Percentiles rank a stretch among this genome's conserved stretches.
Evolutionary conservation across 164 flowering plant species (phyloP).

Genomic region (Vitis rotundifolia): DNA sequence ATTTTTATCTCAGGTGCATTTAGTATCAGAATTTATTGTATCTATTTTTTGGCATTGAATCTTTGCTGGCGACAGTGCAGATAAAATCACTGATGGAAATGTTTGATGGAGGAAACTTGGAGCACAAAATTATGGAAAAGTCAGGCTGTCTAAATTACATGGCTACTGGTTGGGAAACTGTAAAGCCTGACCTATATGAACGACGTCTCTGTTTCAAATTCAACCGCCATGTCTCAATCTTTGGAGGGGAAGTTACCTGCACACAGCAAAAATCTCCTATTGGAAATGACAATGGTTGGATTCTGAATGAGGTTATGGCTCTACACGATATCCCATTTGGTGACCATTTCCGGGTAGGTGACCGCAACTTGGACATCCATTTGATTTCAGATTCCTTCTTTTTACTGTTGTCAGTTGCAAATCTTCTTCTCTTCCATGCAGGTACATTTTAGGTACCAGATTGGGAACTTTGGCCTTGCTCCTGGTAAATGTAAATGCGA

Average conservation of each 20-base stretch:
- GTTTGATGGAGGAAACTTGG: slow-evolving; percentile 76
- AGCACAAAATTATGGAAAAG: slow-evolving; percentile 59
- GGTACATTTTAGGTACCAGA: slow-evolving; percentile 61
- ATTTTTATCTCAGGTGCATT: too few relatives aligned
- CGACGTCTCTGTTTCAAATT: slow-evolving; percentile 64
- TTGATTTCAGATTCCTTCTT: not conserved
- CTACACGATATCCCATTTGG: slow-evolving; percentile 70
- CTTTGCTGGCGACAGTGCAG: slow-evolving; percentile 33
- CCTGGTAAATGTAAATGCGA: slow-evolving; percentile 50
- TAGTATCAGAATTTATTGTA: not conserved
- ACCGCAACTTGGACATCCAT: not conserved
- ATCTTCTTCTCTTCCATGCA: slow-evolving; percentile 19
- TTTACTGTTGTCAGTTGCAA: not conserved
- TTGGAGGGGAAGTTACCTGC: slow-evolving; percentile 76
- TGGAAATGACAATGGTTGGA: slow-evolving; percentile 53
- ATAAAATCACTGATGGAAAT: slow-evolving; percentile 58
- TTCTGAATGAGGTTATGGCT: slow-evolving; percentile 58
- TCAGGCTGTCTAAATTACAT: slow-evolving; percentile 66
- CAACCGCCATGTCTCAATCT: slow-evolving; percentile 55
- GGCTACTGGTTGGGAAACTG: slow-evolving; percentile 60
- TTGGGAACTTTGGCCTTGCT: slow-evolving; percentile 28
- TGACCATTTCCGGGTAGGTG: slow-evolving; percentile 61
- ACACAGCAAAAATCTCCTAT: slow-evolving; percentile 55
- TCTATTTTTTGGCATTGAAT: not conserved
- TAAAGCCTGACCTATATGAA: slow-evolving; percentile 43